Evolutionary conservation across 495 filamentous ascomycete genomes (phyloP).

Genomic region (Astrothelium macrocarpum): DNA sequence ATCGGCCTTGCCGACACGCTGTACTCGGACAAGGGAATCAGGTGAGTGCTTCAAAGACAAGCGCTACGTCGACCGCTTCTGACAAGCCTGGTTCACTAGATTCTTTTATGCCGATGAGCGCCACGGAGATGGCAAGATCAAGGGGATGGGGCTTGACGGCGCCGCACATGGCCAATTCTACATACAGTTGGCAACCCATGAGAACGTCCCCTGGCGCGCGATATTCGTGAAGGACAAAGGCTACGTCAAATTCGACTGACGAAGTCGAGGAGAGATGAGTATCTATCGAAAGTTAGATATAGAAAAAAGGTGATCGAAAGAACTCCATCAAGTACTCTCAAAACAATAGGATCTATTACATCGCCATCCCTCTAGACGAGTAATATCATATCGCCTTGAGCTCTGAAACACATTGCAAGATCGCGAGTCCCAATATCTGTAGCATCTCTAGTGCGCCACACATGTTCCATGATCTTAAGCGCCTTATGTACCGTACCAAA

Average conservation of each 20-base stretch:
- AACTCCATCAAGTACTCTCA: neutral
- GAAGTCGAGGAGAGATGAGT: neutral
- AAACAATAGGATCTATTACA: neutral
- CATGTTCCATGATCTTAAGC: constrained; percentile 42
- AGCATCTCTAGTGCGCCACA: constrained; percentile 35
- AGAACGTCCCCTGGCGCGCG: constrained; percentile 33
- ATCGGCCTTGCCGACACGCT: constrained; percentile 31
- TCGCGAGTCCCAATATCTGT: constrained; percentile 9
- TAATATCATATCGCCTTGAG: constrained; percentile 16
- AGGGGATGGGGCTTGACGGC: constrained; percentile 25
- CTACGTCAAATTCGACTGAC: constrained; percentile 20
- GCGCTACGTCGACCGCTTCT: constrained; percentile 7
- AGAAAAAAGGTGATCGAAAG: neutral
- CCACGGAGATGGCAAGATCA: constrained; percentile 25
- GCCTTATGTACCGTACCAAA: constrained; percentile 41
- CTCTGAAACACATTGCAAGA: constrained; percentile 22
- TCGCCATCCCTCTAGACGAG: constrained; percentile 21
- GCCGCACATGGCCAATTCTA: constrained; percentile 34
- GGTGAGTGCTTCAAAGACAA: constrained; percentile 26
- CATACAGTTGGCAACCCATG: constrained; percentile 27
- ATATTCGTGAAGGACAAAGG: constrained; percentile 37
- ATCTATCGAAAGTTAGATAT: neutral
- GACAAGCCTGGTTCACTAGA: constrained; percentile 15
- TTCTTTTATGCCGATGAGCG: constrained; percentile 40
- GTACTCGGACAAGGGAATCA: constrained; percentile 28